Conservation (phyloP, 306 rosid species). For the Cicer chorassanicum region DNA sequence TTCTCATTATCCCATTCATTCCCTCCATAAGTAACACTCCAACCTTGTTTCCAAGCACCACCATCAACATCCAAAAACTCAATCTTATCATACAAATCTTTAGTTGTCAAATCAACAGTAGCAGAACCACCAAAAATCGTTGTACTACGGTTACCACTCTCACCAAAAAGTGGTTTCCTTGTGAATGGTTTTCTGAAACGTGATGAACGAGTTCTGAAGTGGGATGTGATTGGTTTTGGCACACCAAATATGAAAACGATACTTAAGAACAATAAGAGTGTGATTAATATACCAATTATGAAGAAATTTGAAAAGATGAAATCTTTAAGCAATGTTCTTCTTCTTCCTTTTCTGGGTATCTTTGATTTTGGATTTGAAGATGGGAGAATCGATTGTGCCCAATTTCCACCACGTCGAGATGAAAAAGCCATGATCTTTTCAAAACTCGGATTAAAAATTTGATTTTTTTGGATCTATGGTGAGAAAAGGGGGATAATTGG, state of each 20-base stretch:
- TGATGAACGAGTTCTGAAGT: slow-evolving; percentile 49
- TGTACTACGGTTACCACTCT: slow-evolving; percentile 17
- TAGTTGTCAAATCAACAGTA: slow-evolving; percentile 83
- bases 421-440: slow-evolving; percentile 63
- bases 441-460: background rate
- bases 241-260: slow-evolving; percentile 74
- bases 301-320: slow-evolving; percentile 80
- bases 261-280: slow-evolving; percentile 67
- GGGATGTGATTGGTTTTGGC: slow-evolving; percentile 71
- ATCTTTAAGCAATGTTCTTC: slow-evolving; percentile 65
- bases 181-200: slow-evolving; percentile 55
- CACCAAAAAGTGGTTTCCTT: slow-evolving; percentile 50
- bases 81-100: slow-evolving; percentile 78
- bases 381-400: slow-evolving; percentile 73
- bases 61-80: slow-evolving; percentile 85
- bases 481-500: slow-evolving; percentile 12
- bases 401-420: slow-evolving; percentile 75
- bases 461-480: slow-evolving; percentile 30
- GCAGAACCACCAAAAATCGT: slow-evolving; percentile 51
- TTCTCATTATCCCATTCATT: slow-evolving; percentile 93
- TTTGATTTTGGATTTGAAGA: slow-evolving; percentile 75
- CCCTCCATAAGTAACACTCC: slow-evolving; percentile 83
- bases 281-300: slow-evolving; percentile 67
- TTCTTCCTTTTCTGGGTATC: slow-evolving; percentile 61
- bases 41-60: slow-evolving; percentile 97